Base-by-base conservation (phyloP, 1,284 basidiomycete species). In the Clitocybe nebularis region DNA sequence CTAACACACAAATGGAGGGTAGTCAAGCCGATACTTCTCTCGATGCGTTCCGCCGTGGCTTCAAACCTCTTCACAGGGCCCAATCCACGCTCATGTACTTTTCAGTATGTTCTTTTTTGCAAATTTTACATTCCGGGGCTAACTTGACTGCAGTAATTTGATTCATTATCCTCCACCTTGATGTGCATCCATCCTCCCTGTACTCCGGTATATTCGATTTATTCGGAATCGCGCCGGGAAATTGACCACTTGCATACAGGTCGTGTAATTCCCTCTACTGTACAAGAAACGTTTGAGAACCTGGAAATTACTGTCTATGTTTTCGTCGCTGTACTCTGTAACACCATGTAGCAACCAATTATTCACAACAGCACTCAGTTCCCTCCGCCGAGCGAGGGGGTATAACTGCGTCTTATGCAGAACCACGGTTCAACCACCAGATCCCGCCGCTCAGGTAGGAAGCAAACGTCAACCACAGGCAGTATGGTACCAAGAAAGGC, bases 371-470 rank as follows among this genome's bases (percentile, higher is more conserved):
- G n/a, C n/a, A n/a, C n/a, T n/a, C n/a, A n/a, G n/a, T n/a, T n/a
- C n/a, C 14, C 22, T 8, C 14, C 9, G 22, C 36, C 19, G 11
- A 7, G 19, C 4, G 20, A 36, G n/a, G 8, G 34, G 33, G 22
- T 36, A 34, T 41, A 16, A 24, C 19, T 39, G 13, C 13, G 19
- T 1, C 1, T 34, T 20, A n/a, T 16, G 32, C 7, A 17, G n/a
- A 28, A 16, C 48, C 47, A 16, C 63, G 59, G 53, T 77, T 79
- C 48, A 75, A 54, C 66, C 69, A 78, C 74, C 76, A 80, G 40
- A 75, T 67, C 5, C 78, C 77, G 20, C 67, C 81, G 60, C 86
- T 88, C 44, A 90, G 68, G 64, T 86, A 89, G 5, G 83, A 81
- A 1, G 78, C 81, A 52, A 74, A 84, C 2, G 69, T 63, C 19